Evolutionary conservation across 2,329 filamentous ascomycete species (phyloP), one percentile per base, ranked within the genome.

Genomic region (Emmonsia crescens): DNA sequence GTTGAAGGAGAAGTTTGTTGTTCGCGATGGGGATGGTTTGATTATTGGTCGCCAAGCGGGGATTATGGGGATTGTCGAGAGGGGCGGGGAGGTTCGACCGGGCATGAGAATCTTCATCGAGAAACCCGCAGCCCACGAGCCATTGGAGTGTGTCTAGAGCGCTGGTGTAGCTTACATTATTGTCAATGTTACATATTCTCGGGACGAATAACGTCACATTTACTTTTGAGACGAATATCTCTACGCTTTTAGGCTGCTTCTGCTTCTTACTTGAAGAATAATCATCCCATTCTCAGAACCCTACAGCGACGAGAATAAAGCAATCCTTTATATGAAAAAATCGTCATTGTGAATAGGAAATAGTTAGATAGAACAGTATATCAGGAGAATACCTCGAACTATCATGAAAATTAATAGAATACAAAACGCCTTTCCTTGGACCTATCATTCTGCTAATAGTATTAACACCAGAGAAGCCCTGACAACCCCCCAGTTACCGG

Each of bases 21-120:
- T 65, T 21, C 58, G 65, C 29, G 66, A 66, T 36, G 57, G 56
- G 46, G 42, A 61, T 40, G 49, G 66, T n/a, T 59, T 56, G 48
- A 67, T 69, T 54, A 48, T 67, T 8, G 65, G 36, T 4, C 52
- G 68, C 19, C 65, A 62, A 52, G 68, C 68, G 14, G 68, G 68
- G 14, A 63, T 69, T 57, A 68, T 69, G 68, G 62, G 63, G 5
- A 60, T 64, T 48, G 68, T 69, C n/a, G 62, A 64, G 46, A 59
- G 61, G 5, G 68, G 68, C 10, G 68, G 68, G 12, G 62, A 60
- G 2, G 62, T 69, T 38, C 58, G 59, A 24, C 58, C 64, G 9
- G 68, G 66, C 6, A 68, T 68, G 66, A 62, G 56, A 29, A 66
- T 69, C 52, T 59, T 68, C 3, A 61, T 68, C 2, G 67, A 68